Evolutionary conservation across 2,329 filamentous ascomycete genomes (phyloP).

Genomic region (Pseudogymnoascus pannorum): DNA sequence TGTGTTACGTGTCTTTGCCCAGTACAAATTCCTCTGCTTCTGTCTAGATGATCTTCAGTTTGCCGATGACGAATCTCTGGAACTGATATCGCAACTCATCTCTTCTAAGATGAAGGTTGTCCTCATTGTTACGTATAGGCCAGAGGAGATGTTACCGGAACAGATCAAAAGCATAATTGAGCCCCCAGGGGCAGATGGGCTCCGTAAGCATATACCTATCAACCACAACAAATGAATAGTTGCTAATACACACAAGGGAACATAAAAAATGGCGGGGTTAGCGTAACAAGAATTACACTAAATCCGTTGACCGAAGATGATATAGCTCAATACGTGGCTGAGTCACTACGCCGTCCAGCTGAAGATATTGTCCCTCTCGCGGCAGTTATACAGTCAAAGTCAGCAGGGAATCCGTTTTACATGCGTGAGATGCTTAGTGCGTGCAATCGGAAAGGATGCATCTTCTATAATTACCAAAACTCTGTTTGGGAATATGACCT

Average conservation of each 20-base stretch:
- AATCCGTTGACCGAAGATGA: constrained; percentile 69
- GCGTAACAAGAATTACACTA: constrained; percentile 64
- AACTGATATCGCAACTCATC: constrained; percentile 76
- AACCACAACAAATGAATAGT: neutral
- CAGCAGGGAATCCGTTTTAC: constrained; percentile 82
- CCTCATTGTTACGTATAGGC: constrained; percentile 68
- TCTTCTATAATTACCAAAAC: constrained; percentile 84
- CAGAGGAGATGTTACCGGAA: constrained; percentile 54
- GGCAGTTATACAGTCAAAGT: constrained; percentile 82
- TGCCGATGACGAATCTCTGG: constrained; percentile 79
- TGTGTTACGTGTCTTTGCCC: constrained; percentile 71
- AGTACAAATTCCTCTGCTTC: constrained; percentile 81
- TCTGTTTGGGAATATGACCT: constrained; percentile 79
- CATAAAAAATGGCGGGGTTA: constrained; percentile 39
- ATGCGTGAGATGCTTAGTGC: constrained; percentile 85
- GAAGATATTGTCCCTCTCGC: constrained; percentile 71
- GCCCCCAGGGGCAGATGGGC: constrained; percentile 47
- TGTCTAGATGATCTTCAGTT: constrained; percentile 86
- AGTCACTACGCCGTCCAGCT: constrained; percentile 66
- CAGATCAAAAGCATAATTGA: constrained; percentile 48
- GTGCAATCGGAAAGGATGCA: constrained; percentile 77
- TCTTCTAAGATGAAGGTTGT: constrained; percentile 72
- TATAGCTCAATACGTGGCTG: constrained; percentile 73
- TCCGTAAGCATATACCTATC: constrained; percentile 21
- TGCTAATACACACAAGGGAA: constrained; percentile 25